A percentile compares a stretch with the other conserved stretches of the same genome.
These are phyloP conservation scores for Lunularia cruciata DNA, from an alignment of 225 moss, liverwort and hornwort species.

Conservation along the genomic window DNA sequence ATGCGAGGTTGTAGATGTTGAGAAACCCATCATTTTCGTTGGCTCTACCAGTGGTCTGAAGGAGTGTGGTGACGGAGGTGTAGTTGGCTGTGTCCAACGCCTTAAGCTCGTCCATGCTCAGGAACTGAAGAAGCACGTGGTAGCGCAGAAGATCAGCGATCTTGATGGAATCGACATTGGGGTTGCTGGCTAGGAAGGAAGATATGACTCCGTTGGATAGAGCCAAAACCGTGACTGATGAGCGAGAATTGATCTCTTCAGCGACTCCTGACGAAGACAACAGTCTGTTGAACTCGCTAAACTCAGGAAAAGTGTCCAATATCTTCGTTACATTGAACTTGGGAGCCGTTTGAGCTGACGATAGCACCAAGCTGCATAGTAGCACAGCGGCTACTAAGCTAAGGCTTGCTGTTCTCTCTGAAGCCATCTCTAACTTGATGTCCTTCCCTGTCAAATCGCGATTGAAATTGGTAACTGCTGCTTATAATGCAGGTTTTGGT, in stretches of 20 bases:
- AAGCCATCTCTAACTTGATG: too few species aligned
- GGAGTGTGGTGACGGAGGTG: constrained; percentile 39
- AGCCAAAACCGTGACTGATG: constrained; percentile 34
- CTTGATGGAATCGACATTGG: constrained; percentile 13
- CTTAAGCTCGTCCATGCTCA: constrained; percentile 20
- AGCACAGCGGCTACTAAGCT: background rate
- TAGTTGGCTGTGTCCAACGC: background rate
- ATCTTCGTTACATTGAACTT: constrained; percentile 10
- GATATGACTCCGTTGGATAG: constrained; percentile 22
- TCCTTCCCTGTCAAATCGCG: too few species aligned
- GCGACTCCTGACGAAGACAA: constrained; percentile 22
- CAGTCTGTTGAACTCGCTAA: constrained; percentile 19
- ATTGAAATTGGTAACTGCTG: too few species aligned
- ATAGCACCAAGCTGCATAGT: constrained; percentile 11
- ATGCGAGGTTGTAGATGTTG: constrained; percentile 27
- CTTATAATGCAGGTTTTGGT: too few species aligned
- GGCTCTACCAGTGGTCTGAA: constrained; percentile 48
- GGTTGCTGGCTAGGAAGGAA: constrained; percentile 15
- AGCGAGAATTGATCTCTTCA: constrained; percentile 19
- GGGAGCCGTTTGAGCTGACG: background rate
- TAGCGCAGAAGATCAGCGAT: constrained; percentile 26
- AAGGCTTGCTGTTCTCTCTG: background rate
- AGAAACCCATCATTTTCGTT: constrained; percentile 32
- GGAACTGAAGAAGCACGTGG: constrained; percentile 27
- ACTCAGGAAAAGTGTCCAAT: constrained; percentile 26